phyloP scores from a whole-genome alignment of 306 rosid species.

The Gynostemma pentaphyllum region DNA sequence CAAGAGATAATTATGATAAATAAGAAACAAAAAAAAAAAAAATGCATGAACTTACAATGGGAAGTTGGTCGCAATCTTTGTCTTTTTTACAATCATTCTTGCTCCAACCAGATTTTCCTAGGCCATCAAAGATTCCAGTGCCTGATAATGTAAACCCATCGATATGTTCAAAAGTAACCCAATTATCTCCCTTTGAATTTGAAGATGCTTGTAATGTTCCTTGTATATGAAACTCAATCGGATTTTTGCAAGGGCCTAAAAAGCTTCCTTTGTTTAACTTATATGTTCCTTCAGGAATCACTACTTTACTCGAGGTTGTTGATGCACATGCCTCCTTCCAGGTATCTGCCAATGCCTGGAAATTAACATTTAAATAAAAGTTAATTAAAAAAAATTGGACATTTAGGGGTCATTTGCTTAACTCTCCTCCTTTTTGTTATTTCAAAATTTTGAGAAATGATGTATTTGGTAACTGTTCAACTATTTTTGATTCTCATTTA shows the following conservation, averaged over 20 bases:
- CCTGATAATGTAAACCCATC: slow-evolving; percentile 23
- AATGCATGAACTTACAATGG: slow-evolving; percentile 18
- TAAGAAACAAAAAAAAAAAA: not conserved
- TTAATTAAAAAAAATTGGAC: no score
- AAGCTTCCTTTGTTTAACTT: not conserved
- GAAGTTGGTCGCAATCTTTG: not conserved
- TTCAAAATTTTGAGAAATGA: no score
- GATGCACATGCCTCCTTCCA: slow-evolving; percentile 33
- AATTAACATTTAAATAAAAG: not conserved
- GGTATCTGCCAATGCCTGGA: slow-evolving; percentile 15
- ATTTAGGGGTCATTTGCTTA: no score
- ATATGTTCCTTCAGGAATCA: slow-evolving; percentile 13
- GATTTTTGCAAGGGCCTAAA: slow-evolving; percentile 31
- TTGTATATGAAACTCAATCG: slow-evolving; percentile 9
- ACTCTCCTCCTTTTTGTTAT: no score
- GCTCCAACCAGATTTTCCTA: slow-evolving; percentile 29
- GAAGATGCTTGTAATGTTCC: slow-evolving; percentile 29
- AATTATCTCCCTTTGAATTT: not conserved
- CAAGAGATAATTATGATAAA: not conserved
- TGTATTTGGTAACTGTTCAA: no score
- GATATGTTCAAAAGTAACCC: slow-evolving; percentile 25
- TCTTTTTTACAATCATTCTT: slow-evolving; percentile 14
- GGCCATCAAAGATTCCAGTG: slow-evolving; percentile 37
- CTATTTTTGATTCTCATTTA: no score
- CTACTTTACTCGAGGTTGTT: not conserved